These are phyloP conservation scores for Mariannaea sp. DNA, from an alignment of 2,329 filamentous ascomycete genomes.

Conservation along the genomic window DNA sequence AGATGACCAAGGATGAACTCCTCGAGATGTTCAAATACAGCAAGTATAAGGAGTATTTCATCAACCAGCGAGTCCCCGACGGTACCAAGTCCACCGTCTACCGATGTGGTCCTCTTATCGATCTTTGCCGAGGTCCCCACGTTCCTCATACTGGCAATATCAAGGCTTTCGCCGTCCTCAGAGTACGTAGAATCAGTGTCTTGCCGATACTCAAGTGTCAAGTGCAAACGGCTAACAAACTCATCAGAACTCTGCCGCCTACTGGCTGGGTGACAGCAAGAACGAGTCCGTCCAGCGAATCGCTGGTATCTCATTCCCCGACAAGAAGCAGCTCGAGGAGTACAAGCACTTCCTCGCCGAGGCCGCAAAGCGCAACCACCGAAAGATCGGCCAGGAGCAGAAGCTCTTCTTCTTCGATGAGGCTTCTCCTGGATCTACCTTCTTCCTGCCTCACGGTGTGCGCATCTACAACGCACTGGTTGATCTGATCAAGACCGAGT, in stretches of 20 bases:
- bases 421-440: constrained; percentile 87
- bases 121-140: constrained; percentile 93
- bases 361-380: constrained; percentile 95
- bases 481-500: constrained; percentile 80
- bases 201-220: neutral
- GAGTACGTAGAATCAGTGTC: constrained; percentile 52
- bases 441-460: constrained; percentile 91
- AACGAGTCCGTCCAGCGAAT: constrained; percentile 97
- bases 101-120: constrained; percentile 89
- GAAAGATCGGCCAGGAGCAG: constrained; percentile 92
- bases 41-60: constrained; percentile 98
- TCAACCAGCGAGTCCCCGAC: constrained; percentile 71
- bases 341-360: constrained; percentile 96
- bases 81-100: constrained; percentile 94
- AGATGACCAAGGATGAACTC: constrained; percentile 86
- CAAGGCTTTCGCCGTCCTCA: constrained; percentile 93
- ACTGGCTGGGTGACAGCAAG: constrained; percentile 91
- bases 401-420: constrained; percentile 98
- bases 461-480: constrained; percentile 91
- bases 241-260: constrained; percentile 71
- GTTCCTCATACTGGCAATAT: constrained; percentile 90
- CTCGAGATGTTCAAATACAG: constrained; percentile 96
- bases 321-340: constrained; percentile 92
- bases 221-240: constrained; percentile 43
- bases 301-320: constrained; percentile 92